Evolutionary conservation across 352 stramenopile species (phyloP), one percentile per base, ranked within the genome.

Genomic region (Globisporangium apiculatum): DNA sequence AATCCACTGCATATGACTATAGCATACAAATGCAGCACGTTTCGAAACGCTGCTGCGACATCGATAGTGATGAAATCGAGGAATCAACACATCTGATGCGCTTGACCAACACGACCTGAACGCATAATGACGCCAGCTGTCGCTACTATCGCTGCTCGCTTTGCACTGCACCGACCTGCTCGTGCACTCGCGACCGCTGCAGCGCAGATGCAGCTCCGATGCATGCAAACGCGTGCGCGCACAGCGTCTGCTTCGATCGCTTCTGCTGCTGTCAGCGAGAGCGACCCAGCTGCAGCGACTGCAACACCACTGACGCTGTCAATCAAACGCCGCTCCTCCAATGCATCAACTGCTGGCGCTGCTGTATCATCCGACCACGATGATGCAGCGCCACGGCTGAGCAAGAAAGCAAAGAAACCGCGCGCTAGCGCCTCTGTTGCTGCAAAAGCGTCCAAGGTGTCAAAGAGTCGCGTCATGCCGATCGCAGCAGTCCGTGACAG

Each of bases 151-250:
- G 38, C 40, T 12, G 52, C 11, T 41, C 9, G 6, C 9, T 5
- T 45, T 14, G 45, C 15, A 46, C 17, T 53, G 1, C 46, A 35
- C 3, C 38, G 18, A 18, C 15, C 24, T 31, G 24, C 14, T 37
- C 48, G 11, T 10, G 31, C 38, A 14, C 31, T 24, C 40, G n/a
- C 18, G 17, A 48, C 48, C 6, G 31, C 52, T n/a, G 17, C 17
- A 17, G 42, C 42, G 11, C 11, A 12, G 31, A 62, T 62, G 57
- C 49, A 62, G 57, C 57, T 57, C 50, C 57, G 57, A 31, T 42
- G 57, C 42, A 42, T 48, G 24, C 55, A 60, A 17, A 62, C 55
- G 37, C 57, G 57, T 42, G 17, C 57, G 7, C 45, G 48, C 7
- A 9, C 41, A 18, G 15, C 56, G 4, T 7, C 40, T 7, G 8